Conservation (phyloP, 2,329 filamentous ascomycete genomes). For the Trichoderma oligosporum region DNA sequence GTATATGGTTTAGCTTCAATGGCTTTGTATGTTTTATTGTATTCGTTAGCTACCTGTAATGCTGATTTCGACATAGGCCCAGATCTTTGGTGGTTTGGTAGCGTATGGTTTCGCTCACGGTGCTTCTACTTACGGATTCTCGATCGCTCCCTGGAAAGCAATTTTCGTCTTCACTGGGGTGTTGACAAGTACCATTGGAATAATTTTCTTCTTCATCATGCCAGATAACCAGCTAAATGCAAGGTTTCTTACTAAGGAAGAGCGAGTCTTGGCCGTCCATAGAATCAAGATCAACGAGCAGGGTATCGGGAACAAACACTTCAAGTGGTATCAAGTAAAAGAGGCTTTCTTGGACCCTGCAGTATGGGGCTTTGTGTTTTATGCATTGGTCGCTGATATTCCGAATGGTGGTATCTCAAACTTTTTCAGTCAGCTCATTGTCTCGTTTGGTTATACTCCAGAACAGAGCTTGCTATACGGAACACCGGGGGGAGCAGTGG, state of each 20-base stretch:
- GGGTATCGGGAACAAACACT: conserved; percentile 66
- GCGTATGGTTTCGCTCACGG: conserved; percentile 19
- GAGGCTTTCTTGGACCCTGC: conserved; percentile 21
- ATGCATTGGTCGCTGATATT: conserved; percentile 13
- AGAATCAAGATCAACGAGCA: conserved; percentile 62
- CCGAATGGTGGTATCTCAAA: conserved; percentile 25
- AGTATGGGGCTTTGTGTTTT: conserved; percentile 17
- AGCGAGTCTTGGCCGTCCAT: conserved; percentile 22
- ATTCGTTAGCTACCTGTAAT: background rate
- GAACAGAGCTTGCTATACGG: conserved; percentile 62
- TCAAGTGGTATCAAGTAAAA: conserved; percentile 58
- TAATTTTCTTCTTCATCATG: conserved; percentile 17
- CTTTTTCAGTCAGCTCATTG: conserved; percentile 42
- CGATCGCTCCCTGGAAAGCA: conserved; percentile 19
- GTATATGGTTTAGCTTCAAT: conserved; percentile 20
- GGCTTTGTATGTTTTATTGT: conserved; percentile 9
- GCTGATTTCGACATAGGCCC: background rate
- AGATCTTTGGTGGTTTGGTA: conserved; percentile 18
- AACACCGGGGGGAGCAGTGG: conserved; percentile 61
- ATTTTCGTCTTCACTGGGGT: conserved; percentile 19
- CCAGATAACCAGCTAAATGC: conserved; percentile 19
- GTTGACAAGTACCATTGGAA: conserved; percentile 14
- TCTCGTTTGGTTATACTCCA: conserved; percentile 59
- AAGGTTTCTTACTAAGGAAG: conserved; percentile 16
- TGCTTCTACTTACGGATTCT: conserved; percentile 9